Percentiles rank a stretch among this genome's conserved stretches.
Conservation (phyloP, 2,329 filamentous ascomycete species). For the Pseudodiploospora longispora region DNA sequence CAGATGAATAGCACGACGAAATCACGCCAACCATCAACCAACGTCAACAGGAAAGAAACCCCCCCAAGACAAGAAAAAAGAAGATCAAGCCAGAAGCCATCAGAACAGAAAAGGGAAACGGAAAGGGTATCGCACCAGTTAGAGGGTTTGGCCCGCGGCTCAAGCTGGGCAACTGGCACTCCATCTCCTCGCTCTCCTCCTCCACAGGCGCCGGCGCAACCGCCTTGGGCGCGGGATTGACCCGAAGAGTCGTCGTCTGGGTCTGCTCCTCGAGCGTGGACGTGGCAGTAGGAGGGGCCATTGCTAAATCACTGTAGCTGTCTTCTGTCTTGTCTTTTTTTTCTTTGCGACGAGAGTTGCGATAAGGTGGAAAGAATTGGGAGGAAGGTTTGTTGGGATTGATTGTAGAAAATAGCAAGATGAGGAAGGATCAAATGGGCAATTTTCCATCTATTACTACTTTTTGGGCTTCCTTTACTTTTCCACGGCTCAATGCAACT, state of each 20-base stretch:
- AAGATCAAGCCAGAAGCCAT: not conserved
- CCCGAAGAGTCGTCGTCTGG: conserved; percentile 4
- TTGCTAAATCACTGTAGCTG: not conserved
- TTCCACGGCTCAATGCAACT: too few species aligned
- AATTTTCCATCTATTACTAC: too few species aligned
- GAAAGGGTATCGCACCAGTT: conserved; percentile 6
- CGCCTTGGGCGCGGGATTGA: not conserved
- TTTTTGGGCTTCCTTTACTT: too few species aligned
- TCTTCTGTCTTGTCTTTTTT: too few species aligned
- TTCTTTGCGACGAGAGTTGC: too few species aligned
- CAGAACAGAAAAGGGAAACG: not conserved
- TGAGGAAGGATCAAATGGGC: too few species aligned
- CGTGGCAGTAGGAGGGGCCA: conserved; percentile 11
- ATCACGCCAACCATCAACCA: too few species aligned
- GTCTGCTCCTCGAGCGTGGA: conserved; percentile 2
- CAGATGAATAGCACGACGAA: too few species aligned
- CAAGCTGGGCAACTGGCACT: conserved; percentile 11
- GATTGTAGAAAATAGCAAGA: too few species aligned
- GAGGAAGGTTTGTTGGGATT: too few species aligned
- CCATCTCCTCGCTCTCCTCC: conserved; percentile 10
- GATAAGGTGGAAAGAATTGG: too few species aligned
- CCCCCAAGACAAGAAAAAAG: not conserved
- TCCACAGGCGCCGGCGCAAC: not conserved
- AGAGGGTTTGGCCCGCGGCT: conserved; percentile 18
- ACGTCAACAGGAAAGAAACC: not conserved